These are phyloP conservation scores for Rhizopogon salebrosus DNA, from an alignment of 768 basidiomycete species.

Conservation along the genomic window DNA sequence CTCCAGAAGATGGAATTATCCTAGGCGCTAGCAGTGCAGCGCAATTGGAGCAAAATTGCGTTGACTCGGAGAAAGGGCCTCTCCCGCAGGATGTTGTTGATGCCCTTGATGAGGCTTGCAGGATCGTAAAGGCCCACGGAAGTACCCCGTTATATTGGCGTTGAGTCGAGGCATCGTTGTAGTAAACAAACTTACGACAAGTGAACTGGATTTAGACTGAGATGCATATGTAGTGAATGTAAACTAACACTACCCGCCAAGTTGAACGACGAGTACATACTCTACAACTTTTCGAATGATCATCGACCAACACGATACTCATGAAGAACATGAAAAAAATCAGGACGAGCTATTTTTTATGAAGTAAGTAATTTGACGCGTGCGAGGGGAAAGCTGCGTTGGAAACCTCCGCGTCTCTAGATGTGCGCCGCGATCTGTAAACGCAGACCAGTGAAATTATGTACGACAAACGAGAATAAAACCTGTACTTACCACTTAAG, in stretches of 20 bases:
- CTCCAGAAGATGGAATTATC: conserved; percentile 39
- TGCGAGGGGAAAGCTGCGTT: too few species aligned
- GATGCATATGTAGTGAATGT: background rate
- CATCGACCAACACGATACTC: background rate
- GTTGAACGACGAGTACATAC: background rate
- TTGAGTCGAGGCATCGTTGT: conserved; percentile 7
- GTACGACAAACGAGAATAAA: background rate
- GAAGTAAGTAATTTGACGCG: too few species aligned
- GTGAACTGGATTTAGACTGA: background rate
- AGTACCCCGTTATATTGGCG: conserved; percentile 35
- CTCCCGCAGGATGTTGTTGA: conserved; percentile 47
- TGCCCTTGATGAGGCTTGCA: conserved; percentile 46
- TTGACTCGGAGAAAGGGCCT: conserved; percentile 46
- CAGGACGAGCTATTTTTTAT: background rate
- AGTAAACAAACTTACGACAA: background rate
- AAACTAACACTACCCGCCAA: background rate
- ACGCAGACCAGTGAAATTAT: background rate
- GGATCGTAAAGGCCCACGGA: conserved; percentile 30
- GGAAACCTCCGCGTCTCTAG: too few species aligned
- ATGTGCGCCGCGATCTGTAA: background rate
- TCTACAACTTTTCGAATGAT: background rate
- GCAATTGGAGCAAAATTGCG: conserved; percentile 41
- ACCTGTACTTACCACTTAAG: background rate
- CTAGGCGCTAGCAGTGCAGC: conserved; percentile 42
- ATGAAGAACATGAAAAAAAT: background rate